Base-by-base conservation (phyloP, 139 green algal genomes). In the Chlorokybus atmophyticus region DNA sequence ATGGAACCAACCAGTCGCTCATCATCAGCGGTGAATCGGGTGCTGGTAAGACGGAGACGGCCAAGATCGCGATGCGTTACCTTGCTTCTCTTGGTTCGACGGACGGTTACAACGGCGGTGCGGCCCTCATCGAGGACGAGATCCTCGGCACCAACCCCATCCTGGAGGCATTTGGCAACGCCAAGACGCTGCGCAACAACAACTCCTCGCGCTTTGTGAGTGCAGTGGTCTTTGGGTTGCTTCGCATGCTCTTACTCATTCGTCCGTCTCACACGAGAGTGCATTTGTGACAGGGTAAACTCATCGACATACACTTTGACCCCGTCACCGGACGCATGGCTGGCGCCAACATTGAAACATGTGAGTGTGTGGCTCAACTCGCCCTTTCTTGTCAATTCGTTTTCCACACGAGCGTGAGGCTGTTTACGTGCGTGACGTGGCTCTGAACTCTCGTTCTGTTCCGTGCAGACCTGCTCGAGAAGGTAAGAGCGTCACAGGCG, bases 1-100 rank as follows among this genome's bases (percentile, higher is more conserved):
- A 60, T 7, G 41, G 50, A 24, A 44, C 70, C 30, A 76, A 61
- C 44, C 66, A 75, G 68, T 66, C 66, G 24, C 49, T 75, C 32
- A n/a, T 75, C 14, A 77, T 75, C 49, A 71, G 42, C 47, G 66
- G 66, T 3, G 66, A 75, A 50, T 56, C 25, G 17, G 66, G 66
- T 3, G 67, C 66, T n/a, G 66, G 66, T n/a, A 75, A 75, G 57
- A 75, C 66, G 2, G 66, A 75, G 32, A 57, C 67, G 8, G 58
- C 66, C 8, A 75, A 75, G 67, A 27, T 75, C 17, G 84, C 96
- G 54, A 97, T 97, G 89, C 19, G 21, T 6, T 75, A 75, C 32
- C 52, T 75, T 24, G 59, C 64, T 0, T 26, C 28, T n/a, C 27
- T 59, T 0, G 42, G 26, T 23, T 10, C 10, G 10, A 44, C 35